phyloP scores from a whole-genome alignment of 2,329 filamentous ascomycete species.

The Arthrinium puccinioides region DNA sequence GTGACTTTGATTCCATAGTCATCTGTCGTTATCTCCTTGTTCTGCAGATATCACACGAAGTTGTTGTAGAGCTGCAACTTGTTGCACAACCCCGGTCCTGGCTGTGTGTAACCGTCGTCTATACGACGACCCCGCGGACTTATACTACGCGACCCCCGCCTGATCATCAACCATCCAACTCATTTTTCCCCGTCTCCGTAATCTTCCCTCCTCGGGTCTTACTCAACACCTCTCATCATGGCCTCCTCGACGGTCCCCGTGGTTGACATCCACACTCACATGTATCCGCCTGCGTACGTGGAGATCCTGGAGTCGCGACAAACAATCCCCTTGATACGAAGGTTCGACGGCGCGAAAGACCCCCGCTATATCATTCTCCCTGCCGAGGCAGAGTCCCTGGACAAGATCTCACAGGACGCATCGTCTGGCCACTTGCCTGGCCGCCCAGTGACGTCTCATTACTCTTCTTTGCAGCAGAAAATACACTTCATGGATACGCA shows the following conservation, averaged over 20 bases:
- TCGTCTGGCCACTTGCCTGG: conserved; percentile 56
- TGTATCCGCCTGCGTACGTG: conserved; percentile 61
- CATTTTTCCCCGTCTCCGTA: too few species aligned
- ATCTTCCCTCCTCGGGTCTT: too few species aligned
- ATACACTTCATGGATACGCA: conserved; percentile 84
- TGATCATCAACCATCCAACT: too few species aligned
- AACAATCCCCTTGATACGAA: conserved; percentile 64
- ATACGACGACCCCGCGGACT: too few species aligned
- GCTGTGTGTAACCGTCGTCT: too few species aligned
- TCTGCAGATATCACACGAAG: too few species aligned
- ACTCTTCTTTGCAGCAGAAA: conserved; percentile 73
- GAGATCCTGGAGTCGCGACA: conserved; percentile 50
- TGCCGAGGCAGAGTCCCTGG: conserved; percentile 36
- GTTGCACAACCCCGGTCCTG: too few species aligned
- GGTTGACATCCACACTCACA: conserved; percentile 64
- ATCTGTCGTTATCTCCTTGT: too few species aligned
- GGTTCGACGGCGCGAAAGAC: conserved; percentile 48
- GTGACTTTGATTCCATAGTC: too few species aligned
- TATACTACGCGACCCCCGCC: too few species aligned
- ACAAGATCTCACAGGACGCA: conserved; percentile 37
- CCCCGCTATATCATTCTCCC: conserved; percentile 61
- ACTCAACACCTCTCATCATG: conserved; percentile 18
- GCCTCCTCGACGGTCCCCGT: conserved; percentile 29
- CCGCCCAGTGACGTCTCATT: conserved; percentile 75
- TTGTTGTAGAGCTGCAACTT: too few species aligned